Evolutionary conservation across 768 basidiomycete species (phyloP).

Genomic region (Lactarius trivialis): DNA sequence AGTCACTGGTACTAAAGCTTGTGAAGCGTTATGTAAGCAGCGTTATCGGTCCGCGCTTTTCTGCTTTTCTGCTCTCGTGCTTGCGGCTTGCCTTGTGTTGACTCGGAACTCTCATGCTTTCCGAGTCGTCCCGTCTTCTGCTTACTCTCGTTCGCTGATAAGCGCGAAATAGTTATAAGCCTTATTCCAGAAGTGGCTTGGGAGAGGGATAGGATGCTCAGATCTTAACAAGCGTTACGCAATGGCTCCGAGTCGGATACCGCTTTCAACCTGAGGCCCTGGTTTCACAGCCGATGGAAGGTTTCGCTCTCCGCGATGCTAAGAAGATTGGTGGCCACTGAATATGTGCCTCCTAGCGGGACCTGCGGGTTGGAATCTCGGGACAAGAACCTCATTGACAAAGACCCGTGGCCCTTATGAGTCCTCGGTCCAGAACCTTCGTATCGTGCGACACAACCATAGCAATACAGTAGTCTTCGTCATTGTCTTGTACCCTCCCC

Average conservation of each 20-base stretch:
- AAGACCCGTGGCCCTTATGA: background rate
- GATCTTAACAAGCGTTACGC: background rate
- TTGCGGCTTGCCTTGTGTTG: too few relatives aligned
- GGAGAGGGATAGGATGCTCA: background rate
- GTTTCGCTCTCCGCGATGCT: background rate
- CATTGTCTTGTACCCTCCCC: background rate
- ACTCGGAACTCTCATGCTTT: too few relatives aligned
- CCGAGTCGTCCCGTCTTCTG: too few relatives aligned
- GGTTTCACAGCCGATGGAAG: background rate
- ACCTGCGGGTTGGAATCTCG: background rate
- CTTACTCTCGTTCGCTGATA: too few relatives aligned
- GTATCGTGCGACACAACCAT: background rate
- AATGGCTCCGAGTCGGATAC: background rate
- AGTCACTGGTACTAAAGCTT: too few relatives aligned
- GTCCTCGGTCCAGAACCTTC: background rate
- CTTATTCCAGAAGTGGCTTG: background rate
- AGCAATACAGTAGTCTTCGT: background rate
- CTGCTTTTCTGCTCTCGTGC: too few relatives aligned
- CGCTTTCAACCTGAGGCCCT: background rate
- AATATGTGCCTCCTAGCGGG: background rate
- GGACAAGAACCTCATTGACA: background rate
- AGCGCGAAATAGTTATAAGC: background rate
- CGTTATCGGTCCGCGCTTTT: too few relatives aligned
- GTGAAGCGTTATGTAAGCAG: too few relatives aligned
- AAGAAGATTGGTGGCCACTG: background rate